Evolutionary conservation across 2,329 filamentous ascomycete species (phyloP), one percentile per base, ranked within the genome.

Genomic region (Alternaria triticina): DNA sequence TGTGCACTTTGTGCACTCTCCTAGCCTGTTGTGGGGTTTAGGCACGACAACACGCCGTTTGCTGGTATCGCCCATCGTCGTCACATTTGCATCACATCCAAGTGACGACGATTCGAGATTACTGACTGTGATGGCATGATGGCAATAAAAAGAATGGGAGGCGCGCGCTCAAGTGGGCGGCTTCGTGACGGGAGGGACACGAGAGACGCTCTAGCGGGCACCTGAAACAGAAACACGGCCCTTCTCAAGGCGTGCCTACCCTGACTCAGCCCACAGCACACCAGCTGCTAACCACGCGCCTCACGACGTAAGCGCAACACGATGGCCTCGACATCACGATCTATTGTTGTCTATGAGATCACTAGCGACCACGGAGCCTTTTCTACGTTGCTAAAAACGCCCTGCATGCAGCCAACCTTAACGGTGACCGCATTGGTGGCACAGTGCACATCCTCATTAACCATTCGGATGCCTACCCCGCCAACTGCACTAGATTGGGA

Each of bases 91-190:
- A 64, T 72, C 71, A 73, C 70, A 63, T 51, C 36, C 36, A 28
- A 33, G 30, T 50, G 57, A 28, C 43, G 36, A 57, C 59, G 58
- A 72, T 67, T 71, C 66, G 69, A 66, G 45, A 62, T 49, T 44
- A 55, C 47, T 49, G 57, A 36, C 33, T 60, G 61, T 62, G 33
- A 65, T 62, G 59, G 61, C 66, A 70, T 64, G 59, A 65, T 40
- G 43, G 65, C 40, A 68, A 66, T 66, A 50, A 46, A 46, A 51
- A 47, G n/a, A 54, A 65, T 65, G 56, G 71, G 55, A 55, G 43
- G 69, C 71, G 71, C 71, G 71, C 71, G 69, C 71, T 69, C 70
- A 62, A 54, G 22, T 59, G 55, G 59, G 63, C 61, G 64, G 64
- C 49, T 64, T 64, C 57, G 63, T 64, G 62, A 61, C 58, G 30